Percentiles rank a stretch among this genome's conserved stretches.
phyloP scores from a whole-genome alignment of 805 yeast genomes.

The Naumovozyma baii region DNA sequence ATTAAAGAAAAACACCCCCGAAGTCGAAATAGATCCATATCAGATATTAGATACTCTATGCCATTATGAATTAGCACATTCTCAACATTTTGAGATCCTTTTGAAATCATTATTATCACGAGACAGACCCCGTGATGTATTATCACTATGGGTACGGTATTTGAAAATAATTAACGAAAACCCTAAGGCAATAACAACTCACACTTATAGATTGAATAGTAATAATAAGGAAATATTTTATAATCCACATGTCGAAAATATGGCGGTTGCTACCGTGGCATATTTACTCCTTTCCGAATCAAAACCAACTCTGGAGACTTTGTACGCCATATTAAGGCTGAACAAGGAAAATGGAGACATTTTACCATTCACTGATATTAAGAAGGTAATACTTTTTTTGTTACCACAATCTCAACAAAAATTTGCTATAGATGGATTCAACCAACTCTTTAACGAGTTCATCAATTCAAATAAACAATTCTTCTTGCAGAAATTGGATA shows the following conservation, averaged over 20 bases:
- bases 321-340: slow-evolving; percentile 19
- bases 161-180: slow-evolving; percentile 14
- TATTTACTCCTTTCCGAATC: slow-evolving; percentile 19
- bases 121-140: slow-evolving; percentile 19
- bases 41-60: slow-evolving; percentile 20
- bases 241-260: slow-evolving; percentile 14
- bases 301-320: slow-evolving; percentile 12
- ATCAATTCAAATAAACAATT: slow-evolving; percentile 6
- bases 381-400: neutral
- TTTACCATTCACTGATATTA: slow-evolving; percentile 10
- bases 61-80: slow-evolving; percentile 20
- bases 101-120: slow-evolving; percentile 14
- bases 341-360: slow-evolving; percentile 6
- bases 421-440: slow-evolving; percentile 3
- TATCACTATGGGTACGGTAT: slow-evolving; percentile 27
- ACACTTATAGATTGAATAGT: neutral
- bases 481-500: slow-evolving; percentile 8
- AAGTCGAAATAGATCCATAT: slow-evolving; percentile 15
- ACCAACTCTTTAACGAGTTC: slow-evolving; percentile 7
- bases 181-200: slow-evolving; percentile 4
- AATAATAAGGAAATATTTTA: slow-evolving; percentile 3
- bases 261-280: slow-evolving; percentile 18
- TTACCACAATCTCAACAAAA: neutral
- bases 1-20: neutral
- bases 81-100: slow-evolving; percentile 23